Percentiles rank a stretch among this genome's conserved stretches.
phyloP scores from a whole-genome alignment of 495 filamentous ascomycete species.

The Talaromyces stipitatus region DNA sequence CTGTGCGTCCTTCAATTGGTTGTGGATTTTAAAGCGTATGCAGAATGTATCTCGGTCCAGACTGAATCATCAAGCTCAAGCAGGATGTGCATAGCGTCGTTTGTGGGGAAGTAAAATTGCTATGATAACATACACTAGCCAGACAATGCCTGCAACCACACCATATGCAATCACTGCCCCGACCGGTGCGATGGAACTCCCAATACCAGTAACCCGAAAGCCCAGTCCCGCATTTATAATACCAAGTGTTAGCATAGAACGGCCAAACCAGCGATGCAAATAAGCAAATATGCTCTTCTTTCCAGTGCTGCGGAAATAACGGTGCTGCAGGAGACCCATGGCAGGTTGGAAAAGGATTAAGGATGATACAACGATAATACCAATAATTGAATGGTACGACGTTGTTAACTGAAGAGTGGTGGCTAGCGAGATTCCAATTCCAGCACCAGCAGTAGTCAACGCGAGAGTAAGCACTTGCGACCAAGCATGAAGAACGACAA shows the following conservation, averaged over 20 bases:
- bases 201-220: slow-evolving; percentile 36
- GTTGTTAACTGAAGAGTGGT: slow-evolving; percentile 8
- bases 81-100: not conserved
- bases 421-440: slow-evolving; percentile 49
- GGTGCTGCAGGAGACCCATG: slow-evolving; percentile 58
- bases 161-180: slow-evolving; percentile 50
- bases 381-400: slow-evolving; percentile 42
- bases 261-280: slow-evolving; percentile 64
- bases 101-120: slow-evolving; percentile 4
- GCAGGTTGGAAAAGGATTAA: slow-evolving; percentile 57
- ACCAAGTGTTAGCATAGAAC: slow-evolving; percentile 52
- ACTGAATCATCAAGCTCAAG: not conserved
- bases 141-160: slow-evolving; percentile 50
- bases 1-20: too few relatives aligned
- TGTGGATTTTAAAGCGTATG: too few relatives aligned
- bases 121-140: slow-evolving; percentile 34
- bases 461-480: slow-evolving; percentile 51
- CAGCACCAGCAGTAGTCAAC: slow-evolving; percentile 53
- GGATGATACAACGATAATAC: slow-evolving; percentile 46
- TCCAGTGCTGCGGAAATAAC: slow-evolving; percentile 31
- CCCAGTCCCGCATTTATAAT: slow-evolving; percentile 68
- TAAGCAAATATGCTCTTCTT: slow-evolving; percentile 47
- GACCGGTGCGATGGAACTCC: slow-evolving; percentile 9
- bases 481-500: slow-evolving; percentile 41
- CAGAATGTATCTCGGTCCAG: not conserved